A percentile compares a stretch with the other conserved stretches of the same genome.
Conservation (phyloP, 1,284 basidiomycete genomes). For the Puccinia polysora region DNA sequence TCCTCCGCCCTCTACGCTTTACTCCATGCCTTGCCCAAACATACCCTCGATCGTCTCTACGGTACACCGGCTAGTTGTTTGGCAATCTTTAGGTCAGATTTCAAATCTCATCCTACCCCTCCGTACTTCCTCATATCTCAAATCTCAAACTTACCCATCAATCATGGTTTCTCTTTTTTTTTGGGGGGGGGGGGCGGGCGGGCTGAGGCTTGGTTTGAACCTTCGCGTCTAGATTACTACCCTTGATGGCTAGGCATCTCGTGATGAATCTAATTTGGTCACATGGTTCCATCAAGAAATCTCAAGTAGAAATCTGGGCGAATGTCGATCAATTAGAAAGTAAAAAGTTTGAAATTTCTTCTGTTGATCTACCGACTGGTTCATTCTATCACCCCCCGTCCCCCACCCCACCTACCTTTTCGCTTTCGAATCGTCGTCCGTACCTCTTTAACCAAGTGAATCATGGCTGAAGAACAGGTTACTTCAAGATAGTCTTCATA, state of each 20-base stretch:
- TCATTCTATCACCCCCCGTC: slow-evolving; percentile 2
- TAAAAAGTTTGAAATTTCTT: too few relatives aligned
- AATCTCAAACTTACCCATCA: slow-evolving; percentile 29
- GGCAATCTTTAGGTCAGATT: slow-evolving; percentile 75
- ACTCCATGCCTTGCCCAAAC: slow-evolving; percentile 77
- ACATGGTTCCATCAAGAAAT: slow-evolving; percentile 66
- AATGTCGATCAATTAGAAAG: slow-evolving; percentile 63
- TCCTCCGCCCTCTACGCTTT: slow-evolving; percentile 59
- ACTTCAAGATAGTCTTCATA: slow-evolving; percentile 66
- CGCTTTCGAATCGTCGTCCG: not conserved
- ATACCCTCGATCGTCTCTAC: slow-evolving; percentile 76
- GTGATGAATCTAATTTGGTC: slow-evolving; percentile 90
- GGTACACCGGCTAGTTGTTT: slow-evolving; percentile 85
- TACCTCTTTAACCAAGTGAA: not conserved
- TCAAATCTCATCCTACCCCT: slow-evolving; percentile 32
- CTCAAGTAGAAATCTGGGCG: slow-evolving; percentile 78
- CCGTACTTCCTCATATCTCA: slow-evolving; percentile 16
- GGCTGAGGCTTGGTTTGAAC: too few relatives aligned
- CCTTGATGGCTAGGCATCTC: slow-evolving; percentile 79
- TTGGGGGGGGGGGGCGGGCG: too few relatives aligned
- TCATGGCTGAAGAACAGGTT: slow-evolving; percentile 57
- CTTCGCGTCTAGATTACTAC: slow-evolving; percentile 63
- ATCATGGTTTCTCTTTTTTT: not conserved
- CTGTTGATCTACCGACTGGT: too few relatives aligned
- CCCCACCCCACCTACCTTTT: slow-evolving; percentile 4